Conservation (phyloP, 768 basidiomycete genomes). For the Boletales sp. region DNA sequence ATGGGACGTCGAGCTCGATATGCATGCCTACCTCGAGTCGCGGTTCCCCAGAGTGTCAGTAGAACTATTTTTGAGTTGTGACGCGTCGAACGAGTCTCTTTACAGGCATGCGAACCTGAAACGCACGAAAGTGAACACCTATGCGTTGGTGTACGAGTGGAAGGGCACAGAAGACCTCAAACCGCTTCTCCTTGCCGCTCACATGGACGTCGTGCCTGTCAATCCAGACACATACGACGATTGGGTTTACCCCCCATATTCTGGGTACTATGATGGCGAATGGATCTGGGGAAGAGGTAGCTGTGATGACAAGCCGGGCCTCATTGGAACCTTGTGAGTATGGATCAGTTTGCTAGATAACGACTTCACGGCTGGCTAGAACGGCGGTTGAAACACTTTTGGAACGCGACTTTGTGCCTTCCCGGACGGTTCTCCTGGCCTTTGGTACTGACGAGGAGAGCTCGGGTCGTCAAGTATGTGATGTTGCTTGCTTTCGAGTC, state of each 20-base stretch:
- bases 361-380: slow-evolving; percentile 8
- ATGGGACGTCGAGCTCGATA: slow-evolving; percentile 28
- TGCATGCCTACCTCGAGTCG: slow-evolving; percentile 26
- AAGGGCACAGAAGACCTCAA: slow-evolving; percentile 51
- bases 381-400: slow-evolving; percentile 26
- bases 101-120: slow-evolving; percentile 44
- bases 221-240: slow-evolving; percentile 40
- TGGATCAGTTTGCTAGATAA: not conserved
- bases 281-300: slow-evolving; percentile 49
- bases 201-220: slow-evolving; percentile 52
- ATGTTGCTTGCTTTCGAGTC: not conserved
- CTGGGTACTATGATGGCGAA: slow-evolving; percentile 42
- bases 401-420: slow-evolving; percentile 27
- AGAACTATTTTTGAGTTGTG: not conserved
- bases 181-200: slow-evolving; percentile 51
- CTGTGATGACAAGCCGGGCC: slow-evolving; percentile 42
- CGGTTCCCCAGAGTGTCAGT: slow-evolving; percentile 61
- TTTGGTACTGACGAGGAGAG: slow-evolving; percentile 47
- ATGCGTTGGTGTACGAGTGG: slow-evolving; percentile 61
- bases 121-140: slow-evolving; percentile 57
- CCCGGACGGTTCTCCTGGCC: slow-evolving; percentile 30
- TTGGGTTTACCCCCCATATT: slow-evolving; percentile 48
- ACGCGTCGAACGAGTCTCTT: not conserved
- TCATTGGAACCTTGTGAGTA: slow-evolving; percentile 35
- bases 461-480: slow-evolving; percentile 32